Evolutionary conservation across 164 flowering plant species (phyloP), one percentile per base, ranked within the genome.

Genomic region (Nymphaea thermarum): DNA sequence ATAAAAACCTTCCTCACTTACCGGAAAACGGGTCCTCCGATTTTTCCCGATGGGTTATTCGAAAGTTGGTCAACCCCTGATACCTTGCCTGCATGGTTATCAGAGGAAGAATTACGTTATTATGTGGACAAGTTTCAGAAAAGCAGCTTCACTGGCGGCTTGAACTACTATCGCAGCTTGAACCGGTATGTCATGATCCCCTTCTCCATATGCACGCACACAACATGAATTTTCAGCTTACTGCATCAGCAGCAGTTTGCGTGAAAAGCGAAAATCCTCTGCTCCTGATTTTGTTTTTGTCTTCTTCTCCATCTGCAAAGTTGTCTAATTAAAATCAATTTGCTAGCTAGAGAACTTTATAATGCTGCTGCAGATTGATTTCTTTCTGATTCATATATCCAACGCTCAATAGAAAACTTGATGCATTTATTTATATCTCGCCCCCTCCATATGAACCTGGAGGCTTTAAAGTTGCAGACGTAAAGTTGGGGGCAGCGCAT

Each of bases 81-180:
- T 0, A 3, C 51, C 8, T 42, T 82, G 60, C 87, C 88, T 2
- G 4, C 76, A n/a, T 86, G 88, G 91, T 74, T 84, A 11, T 73
- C 83, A 0, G 87, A 84, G 65, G 83, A 84, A 55, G 85, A 84
- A 5, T 72, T 86, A 4, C 70, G 72, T 43, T 73, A 76, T n/a
- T 82, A 68, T 47, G 85, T 84, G 2, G 69, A 69, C 70, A 82
- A 84, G 74, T 87, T 81, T 64, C 71, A 73, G 44, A 79, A 80
- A 42, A 71, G 87, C 4, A 86, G 86, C 1, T 84, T 82, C 66
- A 79, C 84, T 4, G 87, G 88, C 1, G 75, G 79, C 16, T 62
- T 84, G 59, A 86, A 83, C 71, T 83, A 83, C 75, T 85, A 82
- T 69, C 81, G 87, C n/a, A 80, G 79, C 4, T 65, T 85, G 70